Conservation (phyloP, 768 basidiomycete species). For the Suillus discolor region DNA sequence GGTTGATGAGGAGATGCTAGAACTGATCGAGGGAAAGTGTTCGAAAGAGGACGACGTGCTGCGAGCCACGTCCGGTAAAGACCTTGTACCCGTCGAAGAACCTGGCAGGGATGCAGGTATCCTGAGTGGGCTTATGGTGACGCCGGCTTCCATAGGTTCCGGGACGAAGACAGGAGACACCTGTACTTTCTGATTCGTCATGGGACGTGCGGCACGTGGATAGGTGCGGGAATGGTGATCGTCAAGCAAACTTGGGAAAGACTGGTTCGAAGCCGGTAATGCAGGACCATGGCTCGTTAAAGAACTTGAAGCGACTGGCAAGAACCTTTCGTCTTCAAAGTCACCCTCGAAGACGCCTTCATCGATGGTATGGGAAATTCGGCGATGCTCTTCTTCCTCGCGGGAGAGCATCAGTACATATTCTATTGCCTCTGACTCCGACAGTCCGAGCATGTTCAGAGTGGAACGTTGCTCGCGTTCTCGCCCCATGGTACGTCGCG, state of each 20-base stretch:
- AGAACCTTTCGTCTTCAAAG: slow-evolving; percentile 40
- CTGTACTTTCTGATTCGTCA: slow-evolving; percentile 56
- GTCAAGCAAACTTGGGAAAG: slow-evolving; percentile 24
- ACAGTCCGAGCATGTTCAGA: slow-evolving; percentile 67
- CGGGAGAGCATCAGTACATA: slow-evolving; percentile 85
- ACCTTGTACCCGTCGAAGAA: slow-evolving; percentile 12
- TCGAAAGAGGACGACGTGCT: slow-evolving; percentile 27
- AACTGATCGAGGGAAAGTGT: slow-evolving; percentile 37
- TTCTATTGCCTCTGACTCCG: slow-evolving; percentile 74
- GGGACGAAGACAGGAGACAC: slow-evolving; percentile 50
- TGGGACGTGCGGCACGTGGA: slow-evolving; percentile 26
- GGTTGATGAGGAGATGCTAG: slow-evolving; percentile 27
- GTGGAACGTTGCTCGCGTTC: slow-evolving; percentile 60
- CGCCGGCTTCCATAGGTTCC: slow-evolving; percentile 60
- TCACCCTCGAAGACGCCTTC: slow-evolving; percentile 63
- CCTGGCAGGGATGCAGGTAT: slow-evolving; percentile 12
- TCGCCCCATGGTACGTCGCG: slow-evolving; percentile 43
- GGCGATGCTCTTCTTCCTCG: slow-evolving; percentile 55
- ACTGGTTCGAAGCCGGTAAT: slow-evolving; percentile 14
- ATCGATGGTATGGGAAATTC: slow-evolving; percentile 31
- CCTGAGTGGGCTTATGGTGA: slow-evolving; percentile 31
- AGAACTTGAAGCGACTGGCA: slow-evolving; percentile 30
- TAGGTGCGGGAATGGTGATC: slow-evolving; percentile 29
- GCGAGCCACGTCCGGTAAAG: slow-evolving; percentile 8
- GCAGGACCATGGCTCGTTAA: slow-evolving; percentile 14